Evolutionary conservation across 2,329 filamentous ascomycete genomes (phyloP).

Genomic region (Alternaria alternata): DNA sequence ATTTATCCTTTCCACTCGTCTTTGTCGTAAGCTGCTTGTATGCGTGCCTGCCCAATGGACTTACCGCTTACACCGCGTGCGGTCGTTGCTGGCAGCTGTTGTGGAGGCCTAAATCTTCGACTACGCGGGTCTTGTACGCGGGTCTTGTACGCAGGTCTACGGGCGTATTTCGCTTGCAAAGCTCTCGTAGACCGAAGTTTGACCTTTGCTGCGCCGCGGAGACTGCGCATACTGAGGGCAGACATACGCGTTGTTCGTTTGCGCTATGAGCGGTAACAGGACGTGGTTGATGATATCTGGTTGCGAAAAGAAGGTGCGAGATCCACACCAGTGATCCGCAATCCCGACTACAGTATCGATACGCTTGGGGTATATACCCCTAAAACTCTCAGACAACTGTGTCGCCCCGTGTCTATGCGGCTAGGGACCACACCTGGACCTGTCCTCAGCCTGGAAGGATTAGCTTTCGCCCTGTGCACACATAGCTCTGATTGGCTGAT

Average conservation of each 20-base stretch:
- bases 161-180: background rate
- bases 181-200: background rate
- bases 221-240: background rate
- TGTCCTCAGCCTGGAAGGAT: background rate
- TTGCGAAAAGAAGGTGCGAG: background rate
- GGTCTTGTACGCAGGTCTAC: background rate
- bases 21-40: background rate
- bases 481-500: background rate
- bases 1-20: background rate
- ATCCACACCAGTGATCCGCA: background rate
- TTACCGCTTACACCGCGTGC: background rate
- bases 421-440: background rate
- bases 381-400: background rate
- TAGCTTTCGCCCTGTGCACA: no score
- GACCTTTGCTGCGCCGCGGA: background rate
- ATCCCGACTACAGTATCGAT: background rate
- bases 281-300: background rate
- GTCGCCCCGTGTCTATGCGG: background rate
- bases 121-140: background rate
- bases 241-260: background rate
- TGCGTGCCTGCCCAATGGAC: background rate
- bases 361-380: background rate
- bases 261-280: background rate
- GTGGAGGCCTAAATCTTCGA: background rate
- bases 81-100: background rate